Conservation (phyloP, 192 early-diverging fungal genomes). For the Entomortierella lignicola region DNA sequence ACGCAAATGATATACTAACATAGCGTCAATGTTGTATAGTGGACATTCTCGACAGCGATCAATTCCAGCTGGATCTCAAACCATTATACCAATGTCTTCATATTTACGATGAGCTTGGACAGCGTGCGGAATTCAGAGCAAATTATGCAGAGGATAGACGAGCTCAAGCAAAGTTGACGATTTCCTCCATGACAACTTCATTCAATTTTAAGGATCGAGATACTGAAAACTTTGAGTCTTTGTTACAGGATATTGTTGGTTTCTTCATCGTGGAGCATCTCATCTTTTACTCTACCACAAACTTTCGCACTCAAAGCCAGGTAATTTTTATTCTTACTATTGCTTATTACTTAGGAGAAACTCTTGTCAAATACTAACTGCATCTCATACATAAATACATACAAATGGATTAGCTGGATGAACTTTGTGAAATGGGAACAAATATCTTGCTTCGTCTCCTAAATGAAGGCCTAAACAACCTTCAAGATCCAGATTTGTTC, state of each 20-base stretch:
- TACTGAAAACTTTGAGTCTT: slow-evolving; percentile 73
- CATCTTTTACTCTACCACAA: slow-evolving; percentile 86
- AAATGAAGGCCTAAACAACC: slow-evolving; percentile 81
- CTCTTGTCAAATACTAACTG: too few species aligned
- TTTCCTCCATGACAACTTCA: slow-evolving; percentile 66
- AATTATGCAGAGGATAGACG: slow-evolving; percentile 92
- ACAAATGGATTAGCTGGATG: slow-evolving; percentile 87
- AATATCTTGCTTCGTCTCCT: slow-evolving; percentile 84
- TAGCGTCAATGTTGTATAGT: slow-evolving; percentile 45
- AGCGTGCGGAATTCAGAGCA: slow-evolving; percentile 84
- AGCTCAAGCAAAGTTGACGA: slow-evolving; percentile 89
- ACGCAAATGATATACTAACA: background rate
- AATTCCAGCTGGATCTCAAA: slow-evolving; percentile 89
- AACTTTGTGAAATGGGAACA: slow-evolving; percentile 89
- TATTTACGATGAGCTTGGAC: slow-evolving; percentile 94
- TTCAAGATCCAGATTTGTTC: slow-evolving; percentile 83
- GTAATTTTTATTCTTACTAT: slow-evolving; percentile 26
- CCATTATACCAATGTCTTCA: slow-evolving; percentile 97
- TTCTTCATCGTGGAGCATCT: slow-evolving; percentile 96
- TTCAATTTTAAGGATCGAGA: slow-evolving; percentile 77
- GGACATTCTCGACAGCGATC: slow-evolving; percentile 72
- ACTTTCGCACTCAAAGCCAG: slow-evolving; percentile 88
- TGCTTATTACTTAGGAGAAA: too few species aligned
- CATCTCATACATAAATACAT: too few species aligned
- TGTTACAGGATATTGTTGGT: slow-evolving; percentile 92